Percentiles rank a stretch among this genome's conserved stretches.
These are phyloP conservation scores for Lepiota venenata DNA, from an alignment of 768 basidiomycete genomes.

Conservation along the genomic window DNA sequence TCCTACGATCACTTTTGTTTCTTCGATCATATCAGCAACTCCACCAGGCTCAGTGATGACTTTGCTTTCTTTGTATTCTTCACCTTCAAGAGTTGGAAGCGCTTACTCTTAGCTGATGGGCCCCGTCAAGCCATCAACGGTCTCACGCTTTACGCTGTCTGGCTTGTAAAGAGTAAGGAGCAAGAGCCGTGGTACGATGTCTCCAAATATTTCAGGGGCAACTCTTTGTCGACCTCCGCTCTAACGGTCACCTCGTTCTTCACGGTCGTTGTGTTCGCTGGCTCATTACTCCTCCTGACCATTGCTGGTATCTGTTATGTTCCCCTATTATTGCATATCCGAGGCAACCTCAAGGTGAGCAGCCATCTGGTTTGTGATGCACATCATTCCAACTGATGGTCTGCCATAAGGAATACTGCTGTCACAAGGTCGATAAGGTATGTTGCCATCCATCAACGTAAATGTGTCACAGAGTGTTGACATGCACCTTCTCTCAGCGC, in stretches of 20 bases:
- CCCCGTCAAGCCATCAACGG: slow-evolving; percentile 98
- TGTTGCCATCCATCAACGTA: not conserved
- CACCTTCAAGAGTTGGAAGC: slow-evolving; percentile 87
- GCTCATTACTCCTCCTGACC: slow-evolving; percentile 78
- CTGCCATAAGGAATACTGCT: slow-evolving; percentile 83
- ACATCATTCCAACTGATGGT: slow-evolving; percentile 4
- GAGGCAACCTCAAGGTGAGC: slow-evolving; percentile 90
- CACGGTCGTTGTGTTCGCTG: slow-evolving; percentile 84
- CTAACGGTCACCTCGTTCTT: slow-evolving; percentile 88
- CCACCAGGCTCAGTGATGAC: slow-evolving; percentile 94
- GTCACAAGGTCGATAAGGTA: slow-evolving; percentile 98
- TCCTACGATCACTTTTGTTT: slow-evolving; percentile 98
- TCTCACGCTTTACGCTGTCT: slow-evolving; percentile 94
- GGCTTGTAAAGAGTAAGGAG: slow-evolving; percentile 35
- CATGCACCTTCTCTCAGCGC: slow-evolving; percentile 46
- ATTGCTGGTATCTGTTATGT: slow-evolving; percentile 86
- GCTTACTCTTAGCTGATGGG: slow-evolving; percentile 77
- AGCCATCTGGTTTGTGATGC: not conserved
- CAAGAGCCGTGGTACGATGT: slow-evolving; percentile 61
- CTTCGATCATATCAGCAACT: slow-evolving; percentile 94
- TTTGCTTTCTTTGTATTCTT: slow-evolving; percentile 99
- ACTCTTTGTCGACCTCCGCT: slow-evolving; percentile 74
- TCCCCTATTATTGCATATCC: slow-evolving; percentile 93
- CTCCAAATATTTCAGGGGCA: slow-evolving; percentile 76
- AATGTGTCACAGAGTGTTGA: not conserved